Base-by-base conservation (phyloP, 352 stramenopile genomes). In the Peronospora belbahrii region DNA sequence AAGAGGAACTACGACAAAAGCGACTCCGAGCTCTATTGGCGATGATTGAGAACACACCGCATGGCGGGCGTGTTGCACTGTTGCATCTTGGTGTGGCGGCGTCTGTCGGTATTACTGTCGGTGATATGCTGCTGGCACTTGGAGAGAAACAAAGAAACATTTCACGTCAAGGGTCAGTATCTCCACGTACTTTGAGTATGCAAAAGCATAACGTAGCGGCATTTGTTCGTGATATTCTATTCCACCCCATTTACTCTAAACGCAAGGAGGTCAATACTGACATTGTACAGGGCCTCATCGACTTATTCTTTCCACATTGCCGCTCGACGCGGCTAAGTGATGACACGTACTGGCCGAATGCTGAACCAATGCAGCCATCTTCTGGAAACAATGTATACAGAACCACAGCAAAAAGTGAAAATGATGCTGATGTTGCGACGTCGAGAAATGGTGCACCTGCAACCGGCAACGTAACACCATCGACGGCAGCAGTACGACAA, bases 141-240 rank as follows among this genome's bases (percentile, higher is more conserved):
- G 74, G 70, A n/a, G 74, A 85, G 19, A 68, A 70, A 28, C 67
- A 85, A 38, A 56, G 58, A 13, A 59, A 78, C n/a, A 73, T 67
- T 4, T 53, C 45, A 10, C 58, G 44, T 3, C 46, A 42, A 9
- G 46, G 56, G 2, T 57, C 56, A 2, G 52, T 58, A 14, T 58
- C 51, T 6, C 45, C 52, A 18, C 61, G 40, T 22, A 59, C 54
- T 9, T 40, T 60, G 3, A 62, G 53, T 11, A 50, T 60, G 0
- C 62, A 83, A 15, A 82, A 82, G 24, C 61, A 74, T 20, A 61
- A 76, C 38, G 56, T 75, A 8, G 63, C 68, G 6, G 62, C 60
- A 9, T 89, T 89, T 59, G 74, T 89, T 32, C 70, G 78, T 1
- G 74, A 89, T 40, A 80, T 87, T 42, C 48, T 89, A 24, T 87